A percentile compares a stretch with the other conserved stretches of the same genome.
Conservation (phyloP, 2,329 filamentous ascomycete genomes). For the Monosporascus sp. region DNA sequence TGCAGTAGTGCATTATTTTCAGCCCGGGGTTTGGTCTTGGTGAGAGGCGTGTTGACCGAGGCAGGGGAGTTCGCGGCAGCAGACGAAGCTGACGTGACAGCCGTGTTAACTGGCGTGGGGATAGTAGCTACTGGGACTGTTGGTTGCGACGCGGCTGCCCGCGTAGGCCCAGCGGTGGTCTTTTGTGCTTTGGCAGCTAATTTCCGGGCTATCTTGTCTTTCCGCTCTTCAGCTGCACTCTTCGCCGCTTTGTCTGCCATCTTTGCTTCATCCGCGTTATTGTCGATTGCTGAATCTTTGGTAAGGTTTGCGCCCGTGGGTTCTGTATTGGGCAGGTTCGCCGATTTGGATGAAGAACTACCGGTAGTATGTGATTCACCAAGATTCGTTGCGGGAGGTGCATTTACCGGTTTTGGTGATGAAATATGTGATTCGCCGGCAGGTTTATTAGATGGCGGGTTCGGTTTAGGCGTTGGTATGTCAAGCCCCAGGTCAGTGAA, state of each 20-base stretch:
- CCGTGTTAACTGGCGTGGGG: neutral
- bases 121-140: neutral
- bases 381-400: neutral
- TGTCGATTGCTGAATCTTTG: neutral
- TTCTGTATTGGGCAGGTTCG: slow-evolving; percentile 1
- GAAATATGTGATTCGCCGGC: slow-evolving; percentile 1
- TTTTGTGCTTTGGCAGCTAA: slow-evolving; percentile 29
- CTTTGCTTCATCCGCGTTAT: slow-evolving; percentile 9
- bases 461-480: slow-evolving; percentile 27
- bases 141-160: neutral
- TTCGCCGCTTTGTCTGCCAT: slow-evolving; percentile 17
- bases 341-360: slow-evolving; percentile 2
- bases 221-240: slow-evolving; percentile 26
- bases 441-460: slow-evolving; percentile 2
- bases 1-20: slow-evolving; percentile 69
- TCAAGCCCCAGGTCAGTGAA: slow-evolving; percentile 65
- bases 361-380: slow-evolving; percentile 4
- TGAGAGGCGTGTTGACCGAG: slow-evolving; percentile 5
- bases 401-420: neutral
- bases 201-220: slow-evolving; percentile 30
- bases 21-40: slow-evolving; percentile 47
- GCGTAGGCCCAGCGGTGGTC: slow-evolving; percentile 7
- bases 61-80: neutral
- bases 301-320: neutral
- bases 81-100: neutral